phyloP scores from a whole-genome alignment of 140 eudicot genomes.

The Ambrosia hybrid region DNA sequence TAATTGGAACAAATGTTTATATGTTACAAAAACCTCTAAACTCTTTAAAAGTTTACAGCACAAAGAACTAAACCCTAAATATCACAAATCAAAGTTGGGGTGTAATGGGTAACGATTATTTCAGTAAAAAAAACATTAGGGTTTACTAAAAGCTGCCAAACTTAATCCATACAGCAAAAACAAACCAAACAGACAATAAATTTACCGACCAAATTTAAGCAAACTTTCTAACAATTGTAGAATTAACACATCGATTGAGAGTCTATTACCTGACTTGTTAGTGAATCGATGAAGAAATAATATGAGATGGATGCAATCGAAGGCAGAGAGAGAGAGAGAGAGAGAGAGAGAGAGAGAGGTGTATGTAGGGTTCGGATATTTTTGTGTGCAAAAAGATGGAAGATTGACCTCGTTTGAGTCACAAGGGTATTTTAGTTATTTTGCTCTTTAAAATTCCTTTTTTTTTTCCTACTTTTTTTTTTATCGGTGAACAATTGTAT shows the following conservation, averaged over 20 bases:
- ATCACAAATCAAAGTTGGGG: neutral
- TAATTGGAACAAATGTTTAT: neutral
- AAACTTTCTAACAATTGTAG: neutral
- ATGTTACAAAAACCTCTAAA: neutral
- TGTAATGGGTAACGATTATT: neutral
- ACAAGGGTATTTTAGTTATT: neutral
- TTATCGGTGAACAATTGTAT: too few relatives aligned
- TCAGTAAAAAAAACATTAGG: conserved; percentile 14
- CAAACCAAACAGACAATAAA: neutral
- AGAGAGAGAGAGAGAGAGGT: neutral
- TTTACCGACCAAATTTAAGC: neutral
- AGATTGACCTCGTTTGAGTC: neutral
- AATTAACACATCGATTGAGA: neutral
- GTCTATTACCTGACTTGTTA: conserved; percentile 21
- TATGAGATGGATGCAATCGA: neutral
- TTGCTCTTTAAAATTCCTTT: neutral
- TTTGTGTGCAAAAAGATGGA: neutral
- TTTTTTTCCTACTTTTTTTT: too few relatives aligned
- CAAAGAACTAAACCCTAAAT: conserved; percentile 10
- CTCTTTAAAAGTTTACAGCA: neutral
- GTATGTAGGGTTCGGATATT: too few relatives aligned
- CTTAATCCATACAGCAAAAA: conserved; percentile 12
- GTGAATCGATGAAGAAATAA: conserved; percentile 1
- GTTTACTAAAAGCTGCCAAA: conserved; percentile 8
- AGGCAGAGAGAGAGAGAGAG: neutral